Evolutionary conservation across 306 rosid species (phyloP), one percentile per base, ranked within the genome.

Genomic region (Cucurbita moschata): DNA sequence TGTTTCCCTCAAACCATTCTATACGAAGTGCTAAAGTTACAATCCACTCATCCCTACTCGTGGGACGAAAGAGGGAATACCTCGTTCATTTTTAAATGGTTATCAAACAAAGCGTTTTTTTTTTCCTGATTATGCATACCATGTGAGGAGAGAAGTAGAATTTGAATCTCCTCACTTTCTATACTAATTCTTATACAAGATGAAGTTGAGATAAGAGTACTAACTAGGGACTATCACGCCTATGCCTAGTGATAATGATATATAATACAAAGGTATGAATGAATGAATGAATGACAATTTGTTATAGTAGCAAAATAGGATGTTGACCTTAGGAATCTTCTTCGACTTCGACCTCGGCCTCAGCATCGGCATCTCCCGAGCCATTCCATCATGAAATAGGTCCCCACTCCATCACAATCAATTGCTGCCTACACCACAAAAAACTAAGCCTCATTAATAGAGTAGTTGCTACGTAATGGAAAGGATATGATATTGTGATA

Each of bases 361-460:
- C 65, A 2, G 16, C 68, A 50, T 60, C 66, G 1, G 43, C 81
- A 21, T 74, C 69, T 4, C 76, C 82, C 10, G 75, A 81, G 1
- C 77, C 79, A 53, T 35, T 54, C 88, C 88, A 84, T 85, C 88
- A 84, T 8, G 78, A 66, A 61, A 84, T 47, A 6, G 80, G 83
- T 3, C 87, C 87, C 87, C 71, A 81, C 77, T 19, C 87, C 85
- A 60, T 84, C 87, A 4, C 14, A 67, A 74, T 79, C 75, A 40
- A 84, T 68, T 16, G 79, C 30, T 9, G 76, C 87, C 87, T 84
- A 64, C 75, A 35, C 23, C 49, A 58, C 18, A 57, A 35, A 21
- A 44, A 66, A 10, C 58, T 6, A 9, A 12, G 30, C 30, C 23
- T 8, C 9, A 38, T 23, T 2, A 0, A 64, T 11, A 58, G 35